Conservation (phyloP, 2,329 filamentous ascomycete genomes). For the Capronia americana region DNA sequence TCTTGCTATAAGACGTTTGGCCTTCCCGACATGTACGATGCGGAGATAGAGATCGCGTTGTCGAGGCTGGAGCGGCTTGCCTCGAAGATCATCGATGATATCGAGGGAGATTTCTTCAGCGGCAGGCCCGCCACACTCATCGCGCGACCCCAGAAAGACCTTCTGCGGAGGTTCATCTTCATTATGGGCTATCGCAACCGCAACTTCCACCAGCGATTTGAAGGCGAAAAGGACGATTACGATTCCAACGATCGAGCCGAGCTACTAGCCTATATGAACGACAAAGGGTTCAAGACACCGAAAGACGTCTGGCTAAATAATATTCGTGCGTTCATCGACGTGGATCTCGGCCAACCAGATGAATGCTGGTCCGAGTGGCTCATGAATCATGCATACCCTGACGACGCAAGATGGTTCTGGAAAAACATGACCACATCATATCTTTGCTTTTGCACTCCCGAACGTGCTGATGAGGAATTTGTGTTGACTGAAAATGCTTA, state of each 20-base stretch:
- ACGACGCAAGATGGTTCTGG: neutral
- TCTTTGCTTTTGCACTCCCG: neutral
- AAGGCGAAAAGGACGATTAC: neutral
- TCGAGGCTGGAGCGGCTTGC: neutral
- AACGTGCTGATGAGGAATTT: constrained; percentile 1
- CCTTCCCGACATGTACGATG: no score
- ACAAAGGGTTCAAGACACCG: neutral
- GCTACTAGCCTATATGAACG: neutral
- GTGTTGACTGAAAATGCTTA: constrained; percentile 11
- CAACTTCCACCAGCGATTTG: neutral
- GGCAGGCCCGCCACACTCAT: neutral
- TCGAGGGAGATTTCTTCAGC: neutral
- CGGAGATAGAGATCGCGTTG: no score
- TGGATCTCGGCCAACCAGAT: neutral
- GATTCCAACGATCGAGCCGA: neutral
- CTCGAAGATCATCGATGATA: neutral
- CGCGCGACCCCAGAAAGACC: neutral
- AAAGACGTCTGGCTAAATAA: constrained; percentile 1
- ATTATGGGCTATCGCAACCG: neutral
- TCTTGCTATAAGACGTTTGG: no score
- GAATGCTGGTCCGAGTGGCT: neutral
- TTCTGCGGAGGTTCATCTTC: neutral
- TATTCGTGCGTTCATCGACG: neutral
- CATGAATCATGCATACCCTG: neutral
- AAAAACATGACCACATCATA: neutral